phyloP scores from a whole-genome alignment of 2,329 filamentous ascomycete genomes.

The Pestalotiopsis sp. region DNA sequence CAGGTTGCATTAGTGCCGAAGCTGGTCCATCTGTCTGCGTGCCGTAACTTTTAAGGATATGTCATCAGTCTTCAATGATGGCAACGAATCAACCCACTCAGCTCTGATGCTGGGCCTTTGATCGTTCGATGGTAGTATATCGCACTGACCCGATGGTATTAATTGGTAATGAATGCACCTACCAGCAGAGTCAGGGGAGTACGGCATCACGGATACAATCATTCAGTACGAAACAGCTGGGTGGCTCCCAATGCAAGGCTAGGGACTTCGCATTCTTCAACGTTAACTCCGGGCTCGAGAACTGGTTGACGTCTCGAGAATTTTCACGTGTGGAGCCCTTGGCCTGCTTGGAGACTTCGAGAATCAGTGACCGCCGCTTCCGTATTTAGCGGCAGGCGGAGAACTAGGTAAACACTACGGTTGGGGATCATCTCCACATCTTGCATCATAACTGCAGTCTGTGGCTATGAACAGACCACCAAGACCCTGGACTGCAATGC shows the following conservation, averaged over 20 bases:
- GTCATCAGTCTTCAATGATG: neutral
- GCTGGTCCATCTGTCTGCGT: neutral
- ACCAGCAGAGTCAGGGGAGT: neutral
- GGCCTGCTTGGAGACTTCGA: neutral
- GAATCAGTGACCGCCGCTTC: neutral
- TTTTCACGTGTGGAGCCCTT: neutral
- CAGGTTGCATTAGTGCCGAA: conserved; percentile 6
- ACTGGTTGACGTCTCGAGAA: neutral
- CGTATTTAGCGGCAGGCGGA: neutral
- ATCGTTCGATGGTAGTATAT: neutral
- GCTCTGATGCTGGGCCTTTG: neutral
- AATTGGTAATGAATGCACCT: neutral
- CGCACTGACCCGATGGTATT: neutral
- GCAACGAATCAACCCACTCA: neutral
- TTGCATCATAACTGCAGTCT: neutral
- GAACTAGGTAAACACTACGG: neutral
- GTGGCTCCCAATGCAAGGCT: neutral
- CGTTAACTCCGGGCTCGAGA: neutral
- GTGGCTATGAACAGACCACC: too few species aligned
- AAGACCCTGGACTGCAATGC: neutral
- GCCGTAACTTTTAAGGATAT: neutral
- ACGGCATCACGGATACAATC: neutral
- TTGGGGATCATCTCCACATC: neutral
- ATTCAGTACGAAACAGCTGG: too few species aligned
- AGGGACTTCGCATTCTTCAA: neutral